Evolutionary conservation across 192 early-diverging fungal species (phyloP).

Genomic region (Lunasporangiospora selenospora): DNA sequence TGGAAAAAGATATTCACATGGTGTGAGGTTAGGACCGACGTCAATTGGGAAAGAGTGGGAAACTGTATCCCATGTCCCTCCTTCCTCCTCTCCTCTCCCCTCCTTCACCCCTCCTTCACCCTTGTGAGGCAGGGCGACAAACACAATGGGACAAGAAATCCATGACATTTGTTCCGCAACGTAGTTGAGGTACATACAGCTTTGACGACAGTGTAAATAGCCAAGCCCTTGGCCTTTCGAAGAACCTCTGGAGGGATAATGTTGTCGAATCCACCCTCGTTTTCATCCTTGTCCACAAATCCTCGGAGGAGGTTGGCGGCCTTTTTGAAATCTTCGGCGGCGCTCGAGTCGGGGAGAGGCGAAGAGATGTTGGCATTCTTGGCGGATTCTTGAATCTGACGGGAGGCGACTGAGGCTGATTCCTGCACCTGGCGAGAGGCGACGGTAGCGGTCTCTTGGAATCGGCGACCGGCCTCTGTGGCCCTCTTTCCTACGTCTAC

Average conservation of each 20-base stretch:
- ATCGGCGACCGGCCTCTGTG: conserved; percentile 40
- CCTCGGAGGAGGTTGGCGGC: conserved; percentile 35
- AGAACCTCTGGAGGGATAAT: conserved; percentile 74
- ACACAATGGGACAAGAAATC: too few relatives aligned
- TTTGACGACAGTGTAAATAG: conserved; percentile 92
- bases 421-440: conserved; percentile 43
- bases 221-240: conserved; percentile 84
- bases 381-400: conserved; percentile 44
- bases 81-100: too few relatives aligned
- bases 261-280: conserved; percentile 63
- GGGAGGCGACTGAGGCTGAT: conserved; percentile 34
- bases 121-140: conserved; percentile 83
- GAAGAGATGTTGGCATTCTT: conserved; percentile 50
- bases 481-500: conserved; percentile 41
- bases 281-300: conserved; percentile 46
- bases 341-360: conserved; percentile 29
- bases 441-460: conserved; percentile 44
- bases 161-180: too few relatives aligned
- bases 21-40: too few relatives aligned
- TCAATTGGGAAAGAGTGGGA: too few relatives aligned
- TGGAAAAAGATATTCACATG: background rate
- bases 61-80: too few relatives aligned
- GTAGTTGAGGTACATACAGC: conserved; percentile 88
- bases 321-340: conserved; percentile 40
- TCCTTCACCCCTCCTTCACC: conserved; percentile 82